Base-by-base conservation (phyloP, 2,329 filamentous ascomycete species). In the Coniochaeta hoffmannii region DNA sequence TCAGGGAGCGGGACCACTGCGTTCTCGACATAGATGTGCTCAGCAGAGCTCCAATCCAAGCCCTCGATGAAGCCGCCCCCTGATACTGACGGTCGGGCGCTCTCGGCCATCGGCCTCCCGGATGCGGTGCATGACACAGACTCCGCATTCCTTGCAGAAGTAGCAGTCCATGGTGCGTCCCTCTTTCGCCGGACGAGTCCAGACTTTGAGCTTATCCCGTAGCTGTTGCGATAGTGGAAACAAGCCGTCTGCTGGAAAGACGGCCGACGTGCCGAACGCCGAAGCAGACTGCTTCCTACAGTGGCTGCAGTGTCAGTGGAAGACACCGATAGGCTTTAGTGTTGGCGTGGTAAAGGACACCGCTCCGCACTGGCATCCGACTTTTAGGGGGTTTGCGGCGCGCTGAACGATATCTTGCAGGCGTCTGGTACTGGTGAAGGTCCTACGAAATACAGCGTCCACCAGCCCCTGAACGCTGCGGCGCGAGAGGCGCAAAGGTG, bases 111-210 rank as follows among this genome's bases (percentile, higher is more conserved):
- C 70, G 1, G 65, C 58, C 7, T 70, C 60, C 22, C 71, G 63
- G 38, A 69, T 65, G 46, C 73, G 71, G 58, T 80, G 77, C 26
- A 79, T 62, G n/a, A 80, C 53, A 12, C 77, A 71, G n/a, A 70
- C 70, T 10, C 77, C 77, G 61, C 66, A 69, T 11, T 17, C 34
- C 30, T 60, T 63, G 58, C 66, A 69, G 17, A 69, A 68, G 53
- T 66, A 68, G 54, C 70, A 71, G 50, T 70, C 65, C 65, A 70
- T 65, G 7, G 57, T 63, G 30, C 65, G 60, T 6, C 65, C 68
- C 7, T 59, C 56, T 1, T 69, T 64, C 2, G 66, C 61, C 22
- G 61, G 60, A 19, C 68, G 64, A 19, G 60, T 64, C 60, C 66
- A 73, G 15, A 63, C 46, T 14, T 55, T 53, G 3, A 71, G 57